A percentile compares a stretch with the other conserved stretches of the same genome.
phyloP scores from a whole-genome alignment of 768 basidiomycete species.

The Trametes coccinea region DNA sequence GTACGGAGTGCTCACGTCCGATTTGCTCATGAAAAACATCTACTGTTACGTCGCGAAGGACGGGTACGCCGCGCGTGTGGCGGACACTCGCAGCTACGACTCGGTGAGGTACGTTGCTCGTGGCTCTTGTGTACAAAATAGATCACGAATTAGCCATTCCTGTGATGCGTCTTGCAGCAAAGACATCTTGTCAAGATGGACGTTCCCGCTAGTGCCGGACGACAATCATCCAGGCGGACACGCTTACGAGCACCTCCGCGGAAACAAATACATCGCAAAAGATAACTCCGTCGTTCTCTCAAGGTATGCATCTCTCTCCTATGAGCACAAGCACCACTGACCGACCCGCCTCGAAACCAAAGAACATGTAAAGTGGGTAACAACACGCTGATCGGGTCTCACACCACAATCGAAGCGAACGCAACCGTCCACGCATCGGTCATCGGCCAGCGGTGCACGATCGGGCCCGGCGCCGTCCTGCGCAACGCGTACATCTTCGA shows the following conservation, averaged over 20 bases:
- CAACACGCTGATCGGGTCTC: slow-evolving; percentile 84
- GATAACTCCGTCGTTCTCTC: slow-evolving; percentile 77
- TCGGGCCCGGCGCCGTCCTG: slow-evolving; percentile 72
- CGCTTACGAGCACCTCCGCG: slow-evolving; percentile 81
- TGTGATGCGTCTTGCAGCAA: slow-evolving; percentile 53
- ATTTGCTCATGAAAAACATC: slow-evolving; percentile 92
- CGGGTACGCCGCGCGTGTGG: slow-evolving; percentile 90
- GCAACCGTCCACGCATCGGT: slow-evolving; percentile 71
- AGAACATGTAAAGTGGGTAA: slow-evolving; percentile 79
- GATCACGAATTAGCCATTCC: too few relatives aligned
- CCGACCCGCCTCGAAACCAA: background rate
- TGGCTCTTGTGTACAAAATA: too few relatives aligned
- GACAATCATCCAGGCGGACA: slow-evolving; percentile 85
- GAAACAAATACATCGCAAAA: slow-evolving; percentile 86
- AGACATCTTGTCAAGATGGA: slow-evolving; percentile 91
- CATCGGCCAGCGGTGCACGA: slow-evolving; percentile 70
- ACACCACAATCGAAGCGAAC: slow-evolving; percentile 64
- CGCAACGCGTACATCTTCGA: slow-evolving; percentile 84
- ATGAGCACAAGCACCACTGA: background rate
- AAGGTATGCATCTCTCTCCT: slow-evolving; percentile 50
- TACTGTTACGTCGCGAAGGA: slow-evolving; percentile 86
- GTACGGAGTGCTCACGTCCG: slow-evolving; percentile 90
- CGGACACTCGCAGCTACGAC: slow-evolving; percentile 90
- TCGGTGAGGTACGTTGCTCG: slow-evolving; percentile 64
- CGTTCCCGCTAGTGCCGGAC: slow-evolving; percentile 94